Evolutionary conservation across 331 rosid genomes (phyloP).

Genomic region (Arachis monticola): DNA sequence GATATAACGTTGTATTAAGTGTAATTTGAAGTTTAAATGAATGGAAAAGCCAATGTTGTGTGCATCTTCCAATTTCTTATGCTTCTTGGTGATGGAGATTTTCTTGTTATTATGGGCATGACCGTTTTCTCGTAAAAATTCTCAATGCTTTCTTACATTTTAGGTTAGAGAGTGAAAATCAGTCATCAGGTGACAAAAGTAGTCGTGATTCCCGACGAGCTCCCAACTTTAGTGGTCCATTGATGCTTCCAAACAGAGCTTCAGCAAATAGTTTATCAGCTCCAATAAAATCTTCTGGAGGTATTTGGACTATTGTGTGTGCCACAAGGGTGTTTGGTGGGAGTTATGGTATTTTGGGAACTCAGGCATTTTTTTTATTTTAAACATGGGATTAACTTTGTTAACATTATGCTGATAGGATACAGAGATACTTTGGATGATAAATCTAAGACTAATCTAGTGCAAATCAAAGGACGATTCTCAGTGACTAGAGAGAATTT

Average conservation of each 20-base stretch:
- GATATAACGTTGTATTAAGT: conserved; percentile 1
- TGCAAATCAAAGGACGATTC: conserved; percentile 97
- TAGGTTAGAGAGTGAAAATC: conserved; percentile 80
- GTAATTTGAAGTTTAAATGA: conserved; percentile 29
- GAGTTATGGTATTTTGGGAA: conserved; percentile 28
- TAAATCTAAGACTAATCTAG: conserved; percentile 88
- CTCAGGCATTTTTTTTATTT: conserved; percentile 12
- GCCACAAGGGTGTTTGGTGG: conserved; percentile 13
- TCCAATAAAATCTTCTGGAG: conserved; percentile 97
- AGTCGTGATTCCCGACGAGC: conserved; percentile 69
- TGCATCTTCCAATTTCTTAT: conserved; percentile 10
- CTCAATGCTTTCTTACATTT: conserved; percentile 38
- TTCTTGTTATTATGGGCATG: conserved; percentile 11
- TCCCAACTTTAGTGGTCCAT: conserved; percentile 97
- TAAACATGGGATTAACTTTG: conserved; percentile 37
- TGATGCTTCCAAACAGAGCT: conserved; percentile 98
- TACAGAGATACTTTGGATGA: conserved; percentile 94
- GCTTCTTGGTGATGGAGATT: conserved; percentile 28
- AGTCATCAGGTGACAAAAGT: conserved; percentile 55
- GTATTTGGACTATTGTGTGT: conserved; percentile 53
- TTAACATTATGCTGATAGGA: conserved; percentile 57
- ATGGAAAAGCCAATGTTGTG: conserved; percentile 5
- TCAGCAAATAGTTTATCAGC: conserved; percentile 99
- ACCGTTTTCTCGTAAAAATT: conserved; percentile 15
- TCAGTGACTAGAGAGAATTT: conserved; percentile 96